These are phyloP conservation scores for Hypomyces perniciosus DNA, from an alignment of 2,329 filamentous ascomycete species.

Conservation along the genomic window DNA sequence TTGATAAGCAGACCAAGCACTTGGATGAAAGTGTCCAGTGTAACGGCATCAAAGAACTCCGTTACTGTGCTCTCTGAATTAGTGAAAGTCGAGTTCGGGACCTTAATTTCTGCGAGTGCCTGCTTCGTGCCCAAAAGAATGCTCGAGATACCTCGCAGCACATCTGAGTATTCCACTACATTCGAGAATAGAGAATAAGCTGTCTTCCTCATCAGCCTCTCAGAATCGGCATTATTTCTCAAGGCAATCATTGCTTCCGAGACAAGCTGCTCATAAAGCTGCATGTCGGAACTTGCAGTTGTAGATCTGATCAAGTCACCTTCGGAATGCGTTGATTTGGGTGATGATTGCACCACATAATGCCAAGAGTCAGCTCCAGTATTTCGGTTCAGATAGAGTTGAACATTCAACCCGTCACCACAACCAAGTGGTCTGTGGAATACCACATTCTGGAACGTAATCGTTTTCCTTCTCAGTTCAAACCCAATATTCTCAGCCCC, in stretches of 20 bases:
- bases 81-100: slow-evolving; percentile 8
- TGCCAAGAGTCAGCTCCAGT: slow-evolving; percentile 10
- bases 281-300: slow-evolving; percentile 7
- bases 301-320: slow-evolving; percentile 9
- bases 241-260: slow-evolving; percentile 10
- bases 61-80: slow-evolving; percentile 13
- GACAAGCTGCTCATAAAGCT: slow-evolving; percentile 12
- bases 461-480: slow-evolving; percentile 6
- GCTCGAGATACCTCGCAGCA: slow-evolving; percentile 14
- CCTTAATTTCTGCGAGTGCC: slow-evolving; percentile 15
- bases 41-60: slow-evolving; percentile 16
- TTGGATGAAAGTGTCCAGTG: slow-evolving; percentile 19
- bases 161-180: slow-evolving; percentile 16
- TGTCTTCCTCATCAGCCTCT: slow-evolving; percentile 11
- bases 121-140: slow-evolving; percentile 13
- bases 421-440: slow-evolving; percentile 13
- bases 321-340: slow-evolving; percentile 10
- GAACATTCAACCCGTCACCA: slow-evolving; percentile 6
- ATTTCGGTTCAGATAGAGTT: slow-evolving; percentile 5
- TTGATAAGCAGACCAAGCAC: slow-evolving; percentile 19
- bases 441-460: slow-evolving; percentile 13
- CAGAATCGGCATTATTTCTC: slow-evolving; percentile 11
- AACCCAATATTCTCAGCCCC: slow-evolving; percentile 11
- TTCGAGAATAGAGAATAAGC: slow-evolving; percentile 16
- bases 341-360: slow-evolving; percentile 8